phyloP scores from a whole-genome alignment of 164 flowering plant species.

The Houttuynia cordata region DNA sequence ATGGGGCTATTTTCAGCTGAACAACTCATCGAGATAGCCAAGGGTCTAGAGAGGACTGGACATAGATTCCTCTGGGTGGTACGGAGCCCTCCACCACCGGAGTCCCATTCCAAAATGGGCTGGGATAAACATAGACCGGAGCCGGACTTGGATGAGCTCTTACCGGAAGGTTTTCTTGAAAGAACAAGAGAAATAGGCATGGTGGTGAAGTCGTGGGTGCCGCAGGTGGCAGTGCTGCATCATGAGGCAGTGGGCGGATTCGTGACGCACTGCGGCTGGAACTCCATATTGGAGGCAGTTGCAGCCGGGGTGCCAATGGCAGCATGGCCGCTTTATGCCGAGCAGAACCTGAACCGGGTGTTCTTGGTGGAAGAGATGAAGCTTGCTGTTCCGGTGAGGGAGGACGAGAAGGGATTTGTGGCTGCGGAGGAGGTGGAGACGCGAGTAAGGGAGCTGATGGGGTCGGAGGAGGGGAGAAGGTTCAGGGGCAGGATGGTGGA shows the following conservation, averaged over 20 bases:
- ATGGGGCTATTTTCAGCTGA: constrained; percentile 15
- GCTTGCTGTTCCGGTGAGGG: constrained; percentile 17
- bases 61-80: constrained; percentile 40
- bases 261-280: constrained; percentile 45
- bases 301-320: constrained; percentile 37
- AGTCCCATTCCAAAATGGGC: no score
- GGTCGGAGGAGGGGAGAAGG: constrained; percentile 9
- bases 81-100: constrained; percentile 6
- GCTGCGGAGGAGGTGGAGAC: constrained; percentile 18
- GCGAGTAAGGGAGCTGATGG: constrained; percentile 12
- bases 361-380: constrained; percentile 26
- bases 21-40: constrained; percentile 32
- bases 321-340: constrained; percentile 42
- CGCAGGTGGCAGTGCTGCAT: constrained; percentile 28
- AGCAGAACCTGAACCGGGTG: constrained; percentile 22
- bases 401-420: constrained; percentile 18
- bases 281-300: constrained; percentile 31
- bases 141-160: constrained; percentile 11
- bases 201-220: constrained; percentile 34
- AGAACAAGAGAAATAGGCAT: constrained; percentile 22
- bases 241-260: constrained; percentile 32
- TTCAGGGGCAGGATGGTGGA: constrained; percentile 2
- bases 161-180: constrained; percentile 30
- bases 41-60: constrained; percentile 32
- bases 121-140: no score